Percentiles rank a stretch among this genome's conserved stretches.
phyloP scores from a whole-genome alignment of 176 grass and related monocot species.

The Zoysia pacifica region DNA sequence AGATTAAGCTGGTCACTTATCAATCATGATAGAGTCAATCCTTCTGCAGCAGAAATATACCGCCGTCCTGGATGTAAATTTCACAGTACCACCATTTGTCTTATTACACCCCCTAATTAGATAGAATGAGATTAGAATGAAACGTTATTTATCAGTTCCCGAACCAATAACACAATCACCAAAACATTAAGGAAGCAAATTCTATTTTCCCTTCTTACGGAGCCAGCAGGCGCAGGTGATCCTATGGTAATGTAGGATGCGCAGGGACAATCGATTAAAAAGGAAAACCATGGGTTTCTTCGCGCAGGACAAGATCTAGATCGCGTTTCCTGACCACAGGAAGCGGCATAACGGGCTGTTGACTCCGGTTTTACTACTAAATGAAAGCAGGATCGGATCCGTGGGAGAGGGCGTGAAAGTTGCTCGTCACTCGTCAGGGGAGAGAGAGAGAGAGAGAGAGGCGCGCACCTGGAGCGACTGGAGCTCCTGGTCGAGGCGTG shows the following conservation, averaged over 20 bases:
- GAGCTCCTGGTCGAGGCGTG: conserved; percentile 84
- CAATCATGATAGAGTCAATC: not conserved
- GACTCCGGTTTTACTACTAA: not conserved
- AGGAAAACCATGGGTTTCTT: not conserved
- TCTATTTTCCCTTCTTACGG: not conserved
- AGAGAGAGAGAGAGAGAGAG: not conserved
- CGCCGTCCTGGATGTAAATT: not conserved
- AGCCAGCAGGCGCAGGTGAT: not conserved
- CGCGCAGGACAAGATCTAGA: conserved; percentile 29
- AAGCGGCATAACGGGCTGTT: not conserved
- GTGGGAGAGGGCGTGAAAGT: not conserved
- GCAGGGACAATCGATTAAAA: not conserved
- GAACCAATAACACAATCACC: conserved; percentile 8
- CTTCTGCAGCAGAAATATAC: not conserved
- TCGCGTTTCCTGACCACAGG: not conserved
- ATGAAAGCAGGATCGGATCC: not conserved
- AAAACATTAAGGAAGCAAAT: not conserved
- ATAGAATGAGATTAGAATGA: not conserved
- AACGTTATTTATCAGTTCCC: not conserved
- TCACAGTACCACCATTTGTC: not conserved
- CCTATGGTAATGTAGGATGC: not conserved
- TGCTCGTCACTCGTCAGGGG: not conserved
- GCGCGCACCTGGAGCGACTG: conserved; percentile 61
- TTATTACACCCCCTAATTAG: not conserved
- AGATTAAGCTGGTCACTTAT: not conserved